Conservation (phyloP, 1,284 basidiomycete species). For the Marasmius oreades region DNA sequence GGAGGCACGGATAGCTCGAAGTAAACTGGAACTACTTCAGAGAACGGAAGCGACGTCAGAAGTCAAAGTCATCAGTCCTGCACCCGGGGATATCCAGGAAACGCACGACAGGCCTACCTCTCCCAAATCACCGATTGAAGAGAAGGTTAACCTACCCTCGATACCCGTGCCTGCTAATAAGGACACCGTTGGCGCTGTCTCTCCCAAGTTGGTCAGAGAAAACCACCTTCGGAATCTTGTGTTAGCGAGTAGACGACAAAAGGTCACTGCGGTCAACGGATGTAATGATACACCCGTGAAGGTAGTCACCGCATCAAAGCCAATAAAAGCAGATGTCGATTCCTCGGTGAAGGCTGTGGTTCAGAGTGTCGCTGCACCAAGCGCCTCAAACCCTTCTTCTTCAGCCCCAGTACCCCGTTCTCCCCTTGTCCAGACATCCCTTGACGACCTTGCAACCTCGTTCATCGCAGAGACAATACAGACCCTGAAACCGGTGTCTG, state of each 20-base stretch:
- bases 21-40: constrained; percentile 31
- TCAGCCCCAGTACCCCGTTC: constrained; percentile 1
- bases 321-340: not conserved
- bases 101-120: not conserved
- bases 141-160: not conserved
- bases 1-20: constrained; percentile 36
- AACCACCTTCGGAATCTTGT: not conserved
- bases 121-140: not conserved
- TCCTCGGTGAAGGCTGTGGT: not conserved
- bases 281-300: not conserved
- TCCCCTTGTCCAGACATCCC: constrained; percentile 15
- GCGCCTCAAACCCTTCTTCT: constrained; percentile 10
- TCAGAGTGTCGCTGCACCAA: not conserved
- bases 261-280: not conserved
- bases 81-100: not conserved
- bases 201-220: not conserved
- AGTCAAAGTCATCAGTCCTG: constrained; percentile 2
- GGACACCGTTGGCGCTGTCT: not conserved
- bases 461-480: constrained; percentile 55
- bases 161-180: not conserved
- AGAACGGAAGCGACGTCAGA: constrained; percentile 8
- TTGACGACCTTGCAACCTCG: constrained; percentile 49
- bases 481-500: constrained; percentile 28
- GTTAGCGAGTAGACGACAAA: not conserved
- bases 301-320: not conserved